Evolutionary conservation across 306 rosid species (phyloP), one percentile per base, ranked within the genome.

Genomic region (Malus fusca): DNA sequence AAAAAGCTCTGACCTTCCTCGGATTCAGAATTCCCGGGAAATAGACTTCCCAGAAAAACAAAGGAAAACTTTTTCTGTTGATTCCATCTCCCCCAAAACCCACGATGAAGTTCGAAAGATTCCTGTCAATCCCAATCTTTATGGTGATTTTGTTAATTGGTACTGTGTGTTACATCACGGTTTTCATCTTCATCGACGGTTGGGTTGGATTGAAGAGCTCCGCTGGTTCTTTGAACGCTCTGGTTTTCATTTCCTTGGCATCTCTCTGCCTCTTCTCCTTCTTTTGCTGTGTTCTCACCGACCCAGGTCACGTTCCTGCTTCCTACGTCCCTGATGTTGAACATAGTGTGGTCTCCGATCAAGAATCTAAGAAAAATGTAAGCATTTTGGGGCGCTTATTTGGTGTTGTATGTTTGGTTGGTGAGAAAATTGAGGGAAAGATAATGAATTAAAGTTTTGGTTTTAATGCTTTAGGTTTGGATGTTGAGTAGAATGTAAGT

Each of bases 261-360:
- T 84, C 83, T 71, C 81, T 91, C 17, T 82, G 83, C 82, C 78
- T 91, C 62, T 82, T 91, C 86, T 89, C 96, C 81, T 91, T 93
- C 89, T 79, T 78, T 43, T 74, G 76, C 6, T 88, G 96, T 78
- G 94, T 93, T 80, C 81, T 93, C 63, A 83, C 83, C 30, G 93
- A 91, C 75, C 96, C 98, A 21, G 98, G 98, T 58, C 75, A 78
- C 10, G 86, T 87, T 30, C 92, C 98, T 12, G 76, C 93, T 86
- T 88, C 97, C 33, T 90, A 88, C 74, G 75, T 79, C 67, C 98
- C 98, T 18, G 98, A 93, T 82, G 81, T 90, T 79, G 98, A 90
- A 84, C 80, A 80, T 59, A 66, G n/a, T 52, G 53, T 61, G 21
- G 40, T 52, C 40, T 43, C 86, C 11, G 85, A 82, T 84, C 82